Evolutionary conservation across 108 stramenopile species (phyloP).

Genomic region (Phaeodactylum tricornutum): DNA sequence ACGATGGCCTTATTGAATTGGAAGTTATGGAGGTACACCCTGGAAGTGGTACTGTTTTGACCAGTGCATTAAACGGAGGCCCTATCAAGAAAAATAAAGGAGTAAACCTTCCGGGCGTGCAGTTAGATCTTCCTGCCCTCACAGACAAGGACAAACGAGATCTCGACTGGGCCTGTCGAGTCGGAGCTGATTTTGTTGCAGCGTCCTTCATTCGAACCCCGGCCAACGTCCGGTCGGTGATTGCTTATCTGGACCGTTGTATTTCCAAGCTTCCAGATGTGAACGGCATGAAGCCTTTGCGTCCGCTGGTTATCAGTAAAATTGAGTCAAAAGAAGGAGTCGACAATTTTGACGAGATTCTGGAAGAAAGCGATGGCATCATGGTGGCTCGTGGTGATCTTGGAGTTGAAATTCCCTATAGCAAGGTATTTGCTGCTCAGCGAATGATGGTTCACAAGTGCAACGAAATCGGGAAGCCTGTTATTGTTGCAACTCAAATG

Average conservation of each 20-base stretch:
- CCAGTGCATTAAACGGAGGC: constrained; percentile 53
- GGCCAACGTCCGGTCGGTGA: constrained; percentile 61
- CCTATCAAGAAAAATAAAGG: constrained; percentile 75
- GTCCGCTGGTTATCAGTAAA: constrained; percentile 91
- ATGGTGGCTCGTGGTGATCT: constrained; percentile 99
- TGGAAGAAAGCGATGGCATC: constrained; percentile 76
- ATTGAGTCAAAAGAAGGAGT: constrained; percentile 96
- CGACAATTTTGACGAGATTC: constrained; percentile 85
- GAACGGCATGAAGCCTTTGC: constrained; percentile 38
- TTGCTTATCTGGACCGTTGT: constrained; percentile 60
- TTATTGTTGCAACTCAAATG: constrained; percentile 94
- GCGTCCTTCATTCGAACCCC: constrained; percentile 83
- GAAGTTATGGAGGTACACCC: constrained; percentile 45
- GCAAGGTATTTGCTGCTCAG: constrained; percentile 83
- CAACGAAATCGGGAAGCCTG: constrained; percentile 89
- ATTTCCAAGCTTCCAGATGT: constrained; percentile 29
- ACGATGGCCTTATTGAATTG: constrained; percentile 78
- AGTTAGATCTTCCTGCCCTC: constrained; percentile 75
- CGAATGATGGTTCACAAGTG: constrained; percentile 88
- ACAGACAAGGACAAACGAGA: constrained; percentile 84
- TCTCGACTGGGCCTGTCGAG: constrained; percentile 55
- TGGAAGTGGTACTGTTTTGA: constrained; percentile 28
- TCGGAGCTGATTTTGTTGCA: constrained; percentile 79
- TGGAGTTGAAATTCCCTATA: constrained; percentile 95
- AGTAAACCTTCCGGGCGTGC: constrained; percentile 69